Evolutionary conservation across 805 yeast genomes (phyloP).

Genomic region (Candida patagonica): DNA sequence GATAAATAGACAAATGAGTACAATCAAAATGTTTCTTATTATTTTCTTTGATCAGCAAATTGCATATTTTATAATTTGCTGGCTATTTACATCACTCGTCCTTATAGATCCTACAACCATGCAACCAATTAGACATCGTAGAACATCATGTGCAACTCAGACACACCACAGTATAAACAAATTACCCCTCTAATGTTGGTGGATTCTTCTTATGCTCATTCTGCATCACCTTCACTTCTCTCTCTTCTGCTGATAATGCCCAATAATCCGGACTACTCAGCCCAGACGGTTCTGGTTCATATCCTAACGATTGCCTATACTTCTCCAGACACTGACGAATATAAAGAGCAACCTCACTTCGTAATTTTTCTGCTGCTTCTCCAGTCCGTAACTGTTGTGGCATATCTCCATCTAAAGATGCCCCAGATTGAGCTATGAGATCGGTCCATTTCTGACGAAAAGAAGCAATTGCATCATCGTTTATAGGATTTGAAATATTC

Average conservation of each 20-base stretch:
- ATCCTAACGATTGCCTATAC: constrained; percentile 4
- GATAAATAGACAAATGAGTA: too few species aligned
- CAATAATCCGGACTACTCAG: constrained; percentile 66
- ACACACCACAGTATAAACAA: too few species aligned
- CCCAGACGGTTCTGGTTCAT: constrained; percentile 49
- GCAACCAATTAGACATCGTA: neutral
- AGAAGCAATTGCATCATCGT: constrained; percentile 45
- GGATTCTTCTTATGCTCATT: constrained; percentile 4
- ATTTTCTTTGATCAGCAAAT: too few species aligned
- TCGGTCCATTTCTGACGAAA: constrained; percentile 66
- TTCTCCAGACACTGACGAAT: constrained; percentile 50
- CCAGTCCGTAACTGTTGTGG: constrained; percentile 57
- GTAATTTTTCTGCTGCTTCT: constrained; percentile 49
- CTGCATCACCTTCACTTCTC: constrained; percentile 2
- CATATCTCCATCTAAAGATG: constrained; percentile 44
- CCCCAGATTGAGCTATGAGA: constrained; percentile 43
- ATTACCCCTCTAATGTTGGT: neutral
- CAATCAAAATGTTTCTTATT: too few species aligned
- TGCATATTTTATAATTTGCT: too few species aligned
- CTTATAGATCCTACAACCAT: too few species aligned
- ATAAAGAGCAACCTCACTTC: constrained; percentile 62
- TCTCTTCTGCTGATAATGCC: constrained; percentile 26
- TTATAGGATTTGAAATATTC: constrained; percentile 61
- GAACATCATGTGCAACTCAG: too few species aligned
- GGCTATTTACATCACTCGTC: too few species aligned